Evolutionary conservation across 164 flowering plant species (phyloP).

Genomic region (Umbellularia californica): DNA sequence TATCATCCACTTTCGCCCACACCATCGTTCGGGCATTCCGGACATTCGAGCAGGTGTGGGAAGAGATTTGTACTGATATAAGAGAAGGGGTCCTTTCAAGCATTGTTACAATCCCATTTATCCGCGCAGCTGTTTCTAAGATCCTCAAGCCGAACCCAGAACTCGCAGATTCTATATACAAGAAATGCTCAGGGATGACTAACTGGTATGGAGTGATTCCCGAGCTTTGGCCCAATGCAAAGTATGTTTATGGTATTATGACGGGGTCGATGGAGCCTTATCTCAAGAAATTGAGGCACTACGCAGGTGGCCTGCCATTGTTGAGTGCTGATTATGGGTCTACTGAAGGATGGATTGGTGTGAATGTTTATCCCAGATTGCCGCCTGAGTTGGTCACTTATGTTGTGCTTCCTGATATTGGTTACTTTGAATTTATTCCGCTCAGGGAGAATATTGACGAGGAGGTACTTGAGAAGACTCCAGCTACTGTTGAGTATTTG

Average conservation of each 20-base stretch:
- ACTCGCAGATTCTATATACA: constrained; percentile 51
- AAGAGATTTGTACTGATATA: constrained; percentile 66
- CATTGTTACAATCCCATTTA: constrained; percentile 54
- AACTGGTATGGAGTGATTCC: constrained; percentile 89
- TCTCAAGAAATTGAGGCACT: constrained; percentile 77
- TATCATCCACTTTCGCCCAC: constrained; percentile 78
- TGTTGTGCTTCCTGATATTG: constrained; percentile 83
- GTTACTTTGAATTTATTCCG: constrained; percentile 85
- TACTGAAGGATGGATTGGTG: constrained; percentile 96
- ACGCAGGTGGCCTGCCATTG: constrained; percentile 71
- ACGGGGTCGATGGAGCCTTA: constrained; percentile 98
- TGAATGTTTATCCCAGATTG: constrained; percentile 67
- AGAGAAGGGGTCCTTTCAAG: constrained; percentile 46
- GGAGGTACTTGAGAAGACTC: constrained; percentile 10
- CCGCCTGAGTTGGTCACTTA: constrained; percentile 74
- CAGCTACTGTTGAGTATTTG: constrained; percentile 3
- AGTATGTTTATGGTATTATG: constrained; percentile 88
- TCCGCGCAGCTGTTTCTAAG: constrained; percentile 63
- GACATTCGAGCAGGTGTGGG: constrained; percentile 78
- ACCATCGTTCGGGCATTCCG: constrained; percentile 75
- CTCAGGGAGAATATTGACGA: constrained; percentile 21
- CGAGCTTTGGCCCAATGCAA: constrained; percentile 75
- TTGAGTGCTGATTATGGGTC: constrained; percentile 85
- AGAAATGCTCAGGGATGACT: constrained; percentile 49
- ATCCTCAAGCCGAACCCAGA: constrained; percentile 68